Evolutionary conservation across 805 yeast genomes (phyloP), one percentile per base, ranked within the genome.

Genomic region (Candida silvatica): DNA sequence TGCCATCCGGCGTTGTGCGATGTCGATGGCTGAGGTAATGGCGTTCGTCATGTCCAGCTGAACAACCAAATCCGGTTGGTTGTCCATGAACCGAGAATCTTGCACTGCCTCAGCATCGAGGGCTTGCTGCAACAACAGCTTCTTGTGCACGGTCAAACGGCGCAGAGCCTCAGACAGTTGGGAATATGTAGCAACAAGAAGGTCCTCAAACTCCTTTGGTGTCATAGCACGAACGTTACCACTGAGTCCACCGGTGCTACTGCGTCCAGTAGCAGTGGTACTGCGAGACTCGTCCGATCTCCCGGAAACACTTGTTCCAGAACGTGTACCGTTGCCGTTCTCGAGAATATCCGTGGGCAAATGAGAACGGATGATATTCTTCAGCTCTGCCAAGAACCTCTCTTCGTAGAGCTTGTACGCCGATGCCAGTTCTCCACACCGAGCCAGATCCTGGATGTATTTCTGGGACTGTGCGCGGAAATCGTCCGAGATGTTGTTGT

Each of bases 131-230:
- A 92, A 64, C 20, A 90, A 56, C 4, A 84, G 47, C 53, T 86
- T 87, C 51, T 87, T 94, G 39, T 87, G 95, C 6, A 73, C 61
- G 1, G 84, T 74, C 20, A 88, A 61, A 38, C 95, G 68, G 42
- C 90, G 64, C 18, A 87, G 61, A 15, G 85, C 77, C 48, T 82
- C 94, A 0, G 86, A 74, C 3, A 81, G 63, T 16, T 73, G 68
- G 0, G 83, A 59, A 44, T 72, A 84, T 4, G 78, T 77, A 20
- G 61, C 62, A 2, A 67, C 54, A 29, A 85, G 53, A 84, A 87
- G 80, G 2, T 58, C 62, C 47, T 82, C 85, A 50, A 87, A 87
- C 39, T 85, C 95, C 11, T 60, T 56, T 0, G 92, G 80, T 0
- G 86, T 66, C 67, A 86, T 67, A 2, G 72, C 69, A 43, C 78